These are phyloP conservation scores for Cryptosporidium felis DNA, from an alignment of 169 alveolate species.

Conservation along the genomic window DNA sequence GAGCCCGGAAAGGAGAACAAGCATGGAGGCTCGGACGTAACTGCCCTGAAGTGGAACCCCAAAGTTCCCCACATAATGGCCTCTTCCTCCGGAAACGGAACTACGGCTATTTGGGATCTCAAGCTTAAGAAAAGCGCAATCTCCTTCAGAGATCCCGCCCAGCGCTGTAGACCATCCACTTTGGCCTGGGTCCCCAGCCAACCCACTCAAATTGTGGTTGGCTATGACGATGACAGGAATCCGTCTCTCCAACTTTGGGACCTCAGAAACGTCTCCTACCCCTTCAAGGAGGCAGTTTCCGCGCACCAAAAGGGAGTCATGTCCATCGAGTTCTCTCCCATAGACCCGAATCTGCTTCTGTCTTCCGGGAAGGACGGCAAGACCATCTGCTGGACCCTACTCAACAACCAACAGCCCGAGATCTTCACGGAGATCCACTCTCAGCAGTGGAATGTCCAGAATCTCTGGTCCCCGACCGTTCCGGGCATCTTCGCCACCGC, in stretches of 20 bases:
- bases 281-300: slow-evolving; percentile 81
- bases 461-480: slow-evolving; percentile 76
- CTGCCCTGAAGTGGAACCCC: slow-evolving; percentile 80
- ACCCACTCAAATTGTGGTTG: slow-evolving; percentile 83
- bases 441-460: slow-evolving; percentile 76
- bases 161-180: slow-evolving; percentile 82
- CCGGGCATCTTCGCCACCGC: slow-evolving; percentile 77
- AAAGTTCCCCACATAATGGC: slow-evolving; percentile 85
- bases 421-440: slow-evolving; percentile 72
- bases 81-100: slow-evolving; percentile 82
- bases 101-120: slow-evolving; percentile 84
- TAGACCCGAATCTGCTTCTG: slow-evolving; percentile 80
- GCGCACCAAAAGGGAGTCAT: slow-evolving; percentile 84
- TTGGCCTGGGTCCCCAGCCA: slow-evolving; percentile 85
- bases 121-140: slow-evolving; percentile 84
- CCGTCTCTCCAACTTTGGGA: slow-evolving; percentile 88
- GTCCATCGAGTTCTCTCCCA: slow-evolving; percentile 78
- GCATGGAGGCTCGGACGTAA: slow-evolving; percentile 75
- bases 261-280: slow-evolving; percentile 82
- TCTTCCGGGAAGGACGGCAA: slow-evolving; percentile 82
- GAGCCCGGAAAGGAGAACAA: slow-evolving; percentile 71
- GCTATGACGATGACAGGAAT: slow-evolving; percentile 84
- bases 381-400: slow-evolving; percentile 81
- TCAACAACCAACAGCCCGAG: slow-evolving; percentile 72
- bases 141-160: slow-evolving; percentile 84